Percentiles rank a stretch among this genome's conserved stretches.
Conservation (phyloP, 2,329 filamentous ascomycete species). For the Aspergillus sp. region DNA sequence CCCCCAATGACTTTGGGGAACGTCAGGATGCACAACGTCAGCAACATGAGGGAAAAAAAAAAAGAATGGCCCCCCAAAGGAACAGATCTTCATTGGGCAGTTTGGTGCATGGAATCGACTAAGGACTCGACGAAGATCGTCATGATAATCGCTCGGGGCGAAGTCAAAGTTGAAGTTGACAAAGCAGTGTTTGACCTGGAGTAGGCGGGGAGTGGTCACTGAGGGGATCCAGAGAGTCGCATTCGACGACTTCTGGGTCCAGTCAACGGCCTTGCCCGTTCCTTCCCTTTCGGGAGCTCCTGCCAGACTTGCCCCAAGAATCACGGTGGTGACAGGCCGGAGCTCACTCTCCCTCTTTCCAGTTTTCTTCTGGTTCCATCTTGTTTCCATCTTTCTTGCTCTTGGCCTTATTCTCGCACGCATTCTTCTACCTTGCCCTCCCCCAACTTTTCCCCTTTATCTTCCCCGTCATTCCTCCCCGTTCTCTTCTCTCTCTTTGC, state of each 20-base stretch:
- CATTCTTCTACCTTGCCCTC: neutral
- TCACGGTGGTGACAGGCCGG: slow-evolving; percentile 7
- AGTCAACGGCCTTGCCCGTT: neutral
- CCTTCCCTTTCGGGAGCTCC: slow-evolving; percentile 14
- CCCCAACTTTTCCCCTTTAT: slow-evolving; percentile 1
- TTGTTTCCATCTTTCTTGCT: slow-evolving; percentile 3
- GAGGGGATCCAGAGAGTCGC: neutral
- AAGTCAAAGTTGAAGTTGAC: neutral
- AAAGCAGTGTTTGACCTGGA: neutral
- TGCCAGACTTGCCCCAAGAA: neutral
- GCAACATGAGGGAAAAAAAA: neutral
- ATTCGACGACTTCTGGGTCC: neutral
- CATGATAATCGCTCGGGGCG: neutral
- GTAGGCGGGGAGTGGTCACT: neutral
- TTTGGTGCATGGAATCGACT: neutral
- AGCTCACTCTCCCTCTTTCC: neutral
- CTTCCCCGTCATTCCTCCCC: neutral
- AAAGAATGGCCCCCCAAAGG: slow-evolving; percentile 1
- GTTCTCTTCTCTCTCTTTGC: neutral
- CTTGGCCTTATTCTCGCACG: neutral
- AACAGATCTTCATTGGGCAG: slow-evolving; percentile 6
- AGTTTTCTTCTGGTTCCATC: slow-evolving; percentile 1
- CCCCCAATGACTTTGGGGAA: neutral
- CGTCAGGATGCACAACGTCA: neutral
- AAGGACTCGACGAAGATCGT: slow-evolving; percentile 2